Evolutionary conservation across 805 yeast genomes (phyloP), one percentile per base, ranked within the genome.

Genomic region (Saccharomycopsis synnaedendra): DNA sequence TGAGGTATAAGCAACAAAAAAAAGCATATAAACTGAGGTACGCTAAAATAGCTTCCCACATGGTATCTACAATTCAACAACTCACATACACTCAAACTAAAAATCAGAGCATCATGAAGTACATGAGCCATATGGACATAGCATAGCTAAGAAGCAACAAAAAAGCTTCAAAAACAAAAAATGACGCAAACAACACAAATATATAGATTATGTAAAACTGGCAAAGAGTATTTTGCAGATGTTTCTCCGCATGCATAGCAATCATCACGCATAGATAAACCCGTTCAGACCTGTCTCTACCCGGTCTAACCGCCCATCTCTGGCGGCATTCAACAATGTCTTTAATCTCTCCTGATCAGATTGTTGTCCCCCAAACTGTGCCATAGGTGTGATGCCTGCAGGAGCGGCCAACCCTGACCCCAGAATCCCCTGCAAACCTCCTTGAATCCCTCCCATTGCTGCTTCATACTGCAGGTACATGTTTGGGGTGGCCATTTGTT

Each of bases 251-350:
- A 19, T 19, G 19, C 19, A 19, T 19, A 19, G 19, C 8, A 34
- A 34, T 8, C 36, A 33, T 46, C 40, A 50, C 10, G 54, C 54
- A 35, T 48, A 51, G 27, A 51, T 48, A 34, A 51, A 63, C 11
- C 66, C 69, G 50, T 67, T 62, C 6, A 75, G 56, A 44, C 64
- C 69, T 10, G 78, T 66, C 32, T 76, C 81, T 48, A 77, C 60
- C 30, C 76, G 63, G 55, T 76, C 81, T 37, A 75, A 56, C 49
- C 75, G 69, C 10, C 77, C 78, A 52, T 75, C 79, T 50, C 78
- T 68, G 7, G 79, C 76, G 46, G 79, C 79, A 34, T 75, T 57
- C 49, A 74, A 70, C 38, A 75, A 60, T 55, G 74, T 76, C 55
- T 77, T 76, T 56, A 76, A 62, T 49, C 75, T 67, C 3, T 60